Base-by-base conservation (phyloP, 192 early-diverging fungal genomes). In the Thamnidium elegans region DNA sequence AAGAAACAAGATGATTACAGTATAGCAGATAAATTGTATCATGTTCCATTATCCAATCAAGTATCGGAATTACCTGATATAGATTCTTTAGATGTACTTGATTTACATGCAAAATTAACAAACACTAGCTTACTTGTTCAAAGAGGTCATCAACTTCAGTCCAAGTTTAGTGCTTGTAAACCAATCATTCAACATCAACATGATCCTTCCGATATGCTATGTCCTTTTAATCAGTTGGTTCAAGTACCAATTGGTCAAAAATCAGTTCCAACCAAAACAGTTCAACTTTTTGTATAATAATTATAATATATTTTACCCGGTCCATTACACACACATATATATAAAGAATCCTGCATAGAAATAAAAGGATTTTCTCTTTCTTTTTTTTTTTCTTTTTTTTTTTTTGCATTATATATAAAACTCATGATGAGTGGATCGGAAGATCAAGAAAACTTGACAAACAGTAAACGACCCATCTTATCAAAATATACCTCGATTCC, bases 61-160 rank as follows among this genome's bases (percentile, higher is more conserved):
- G 31, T 56, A 67, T 10, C 74, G 69, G 36, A 58, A 4, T 54
- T 81, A 43, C 70, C 76, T 3, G 51, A 78, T 19, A 80, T 66
- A 70, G 63, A 72, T 14, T 48, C 68, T 1, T 60, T 86, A 5
- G 77, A 81, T 7, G 64, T 80, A 0, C 65, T 86, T 20, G 81
- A 86, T 54, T 34, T 80, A 1, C 80, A 30, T 42, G n/a, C 30
- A 45, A 15, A 30, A 11, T 6, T 6, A 55, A n/a, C 19, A 23
- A 14, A 14, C 7, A 3, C 11, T 86, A n/a, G 7, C 1, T 39
- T 39, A 9, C 36, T 39, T 3, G 32, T 65, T 0, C 65, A 77
- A 11, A 50, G 52, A 14, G 77, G 75, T 4, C 66, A 60, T 50
- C 68, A 61, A 8, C 47, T 84, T 4, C 83, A 82, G 14, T 50